phyloP scores from a whole-genome alignment of 2,329 filamentous ascomycete species.

The Pseudomassariella vexata region DNA sequence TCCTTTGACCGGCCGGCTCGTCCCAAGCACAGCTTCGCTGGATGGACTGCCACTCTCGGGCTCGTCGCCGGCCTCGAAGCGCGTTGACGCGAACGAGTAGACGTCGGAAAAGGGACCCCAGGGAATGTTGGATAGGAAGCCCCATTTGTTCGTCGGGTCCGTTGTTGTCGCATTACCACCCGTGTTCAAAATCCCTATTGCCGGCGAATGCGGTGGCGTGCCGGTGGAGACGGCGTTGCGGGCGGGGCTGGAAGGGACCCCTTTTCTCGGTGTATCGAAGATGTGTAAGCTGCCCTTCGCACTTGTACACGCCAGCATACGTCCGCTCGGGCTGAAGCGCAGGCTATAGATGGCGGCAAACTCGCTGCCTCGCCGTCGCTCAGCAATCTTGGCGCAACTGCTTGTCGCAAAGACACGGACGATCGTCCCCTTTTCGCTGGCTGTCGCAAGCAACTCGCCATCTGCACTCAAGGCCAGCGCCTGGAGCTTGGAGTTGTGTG shows the following conservation, averaged over 20 bases:
- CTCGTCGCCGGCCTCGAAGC: conserved; percentile 82
- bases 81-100: conserved; percentile 76
- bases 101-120: conserved; percentile 86
- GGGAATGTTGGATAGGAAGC: conserved; percentile 75
- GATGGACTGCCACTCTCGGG: conserved; percentile 38
- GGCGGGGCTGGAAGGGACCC: conserved; percentile 23
- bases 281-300: conserved; percentile 96
- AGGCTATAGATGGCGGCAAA: conserved; percentile 82
- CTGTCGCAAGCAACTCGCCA: conserved; percentile 78
- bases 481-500: conserved; percentile 73
- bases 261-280: conserved; percentile 54
- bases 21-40: conserved; percentile 42
- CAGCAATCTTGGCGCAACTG: conserved; percentile 74
- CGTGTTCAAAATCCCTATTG: conserved; percentile 13
- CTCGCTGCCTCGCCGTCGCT: conserved; percentile 85
- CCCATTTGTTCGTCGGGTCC: conserved; percentile 70
- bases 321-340: conserved; percentile 76
- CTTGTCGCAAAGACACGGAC: conserved; percentile 78
- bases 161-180: conserved; percentile 12
- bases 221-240: conserved; percentile 9
- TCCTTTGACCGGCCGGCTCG: conserved; percentile 66
- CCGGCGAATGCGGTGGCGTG: conserved; percentile 10
- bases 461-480: conserved; percentile 76
- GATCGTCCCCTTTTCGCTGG: conserved; percentile 85
- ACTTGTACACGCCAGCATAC: conserved; percentile 81